Conservation (phyloP, 2,329 filamentous ascomycete genomes). For the Fonsecaea monophora region DNA sequence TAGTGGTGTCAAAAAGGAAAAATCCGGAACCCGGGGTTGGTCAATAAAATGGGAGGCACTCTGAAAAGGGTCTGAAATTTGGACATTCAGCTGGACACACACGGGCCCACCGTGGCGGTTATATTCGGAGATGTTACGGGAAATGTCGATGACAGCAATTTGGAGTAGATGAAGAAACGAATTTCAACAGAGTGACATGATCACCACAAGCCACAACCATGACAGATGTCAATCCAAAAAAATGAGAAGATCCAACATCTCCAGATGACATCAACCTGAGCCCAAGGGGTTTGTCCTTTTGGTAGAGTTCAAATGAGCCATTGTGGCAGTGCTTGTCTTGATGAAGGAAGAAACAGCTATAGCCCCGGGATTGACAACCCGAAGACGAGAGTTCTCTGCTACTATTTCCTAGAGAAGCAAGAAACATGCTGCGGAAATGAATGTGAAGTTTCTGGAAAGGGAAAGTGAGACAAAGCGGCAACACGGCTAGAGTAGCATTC, state of each 20-base stretch:
- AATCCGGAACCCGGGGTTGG: conserved; percentile 1
- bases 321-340: not conserved
- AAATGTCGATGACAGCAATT: conserved; percentile 7
- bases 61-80: not conserved
- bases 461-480: not conserved
- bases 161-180: conserved; percentile 6
- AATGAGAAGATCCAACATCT: conserved; percentile 20
- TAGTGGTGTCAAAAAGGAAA: conserved; percentile 9
- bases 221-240: conserved; percentile 18
- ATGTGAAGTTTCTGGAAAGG: not conserved
- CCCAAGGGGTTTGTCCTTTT: not conserved
- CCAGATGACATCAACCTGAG: conserved; percentile 7
- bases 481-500: not conserved
- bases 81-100: not conserved
- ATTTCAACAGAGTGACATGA: conserved; percentile 11
- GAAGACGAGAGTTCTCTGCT: not conserved
- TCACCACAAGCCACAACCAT: not conserved
- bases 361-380: not conserved
- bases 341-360: not conserved
- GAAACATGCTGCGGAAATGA: conserved; percentile 1
- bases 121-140: not conserved
- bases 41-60: conserved; percentile 5
- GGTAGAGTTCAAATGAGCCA: not conserved
- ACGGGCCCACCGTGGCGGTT: not conserved
- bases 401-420: conserved; percentile 2